These are phyloP conservation scores for Rhizomucor miehei DNA, from an alignment of 371 early-diverging fungal species.

Conservation along the genomic window DNA sequence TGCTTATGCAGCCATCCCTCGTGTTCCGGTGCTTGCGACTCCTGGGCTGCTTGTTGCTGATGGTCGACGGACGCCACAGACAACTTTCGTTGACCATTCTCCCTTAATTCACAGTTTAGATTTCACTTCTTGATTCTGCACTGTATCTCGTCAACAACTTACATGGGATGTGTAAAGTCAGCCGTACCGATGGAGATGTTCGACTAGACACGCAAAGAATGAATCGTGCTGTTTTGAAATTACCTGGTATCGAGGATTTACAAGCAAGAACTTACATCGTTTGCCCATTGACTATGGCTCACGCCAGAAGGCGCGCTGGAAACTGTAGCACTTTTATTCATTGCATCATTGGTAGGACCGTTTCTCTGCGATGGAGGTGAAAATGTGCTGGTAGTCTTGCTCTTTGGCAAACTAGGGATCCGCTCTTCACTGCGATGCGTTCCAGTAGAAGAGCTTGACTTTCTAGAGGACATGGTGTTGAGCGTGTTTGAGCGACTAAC, in stretches of 20 bases:
- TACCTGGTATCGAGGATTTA: slow-evolving; percentile 2
- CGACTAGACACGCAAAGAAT: slow-evolving; percentile 8
- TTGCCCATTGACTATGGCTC: background rate
- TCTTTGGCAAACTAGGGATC: background rate
- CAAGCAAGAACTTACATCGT: background rate
- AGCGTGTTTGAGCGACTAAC: slow-evolving; percentile 45
- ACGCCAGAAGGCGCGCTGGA: slow-evolving; percentile 3
- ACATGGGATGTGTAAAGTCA: background rate
- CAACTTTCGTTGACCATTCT: slow-evolving; percentile 17
- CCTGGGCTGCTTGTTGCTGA: slow-evolving; percentile 4
- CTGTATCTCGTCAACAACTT: background rate
- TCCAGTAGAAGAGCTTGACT: slow-evolving; percentile 17
- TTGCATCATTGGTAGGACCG: too few relatives aligned
- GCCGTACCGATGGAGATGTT: slow-evolving; percentile 6
- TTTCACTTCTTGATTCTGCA: background rate
- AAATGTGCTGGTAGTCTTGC: background rate
- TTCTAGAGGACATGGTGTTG: slow-evolving; percentile 38
- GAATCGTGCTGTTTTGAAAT: too few relatives aligned
- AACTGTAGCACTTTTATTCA: background rate
- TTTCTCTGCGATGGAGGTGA: background rate
- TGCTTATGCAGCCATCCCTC: slow-evolving; percentile 69
- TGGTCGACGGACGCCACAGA: slow-evolving; percentile 30
- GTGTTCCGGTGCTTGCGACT: slow-evolving; percentile 39
- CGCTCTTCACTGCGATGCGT: slow-evolving; percentile 16
- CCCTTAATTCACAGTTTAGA: slow-evolving; percentile 7